Evolutionary conservation across 257 asterid species (phyloP), one percentile per base, ranked within the genome.

Genomic region (Orobanche coerulescens): DNA sequence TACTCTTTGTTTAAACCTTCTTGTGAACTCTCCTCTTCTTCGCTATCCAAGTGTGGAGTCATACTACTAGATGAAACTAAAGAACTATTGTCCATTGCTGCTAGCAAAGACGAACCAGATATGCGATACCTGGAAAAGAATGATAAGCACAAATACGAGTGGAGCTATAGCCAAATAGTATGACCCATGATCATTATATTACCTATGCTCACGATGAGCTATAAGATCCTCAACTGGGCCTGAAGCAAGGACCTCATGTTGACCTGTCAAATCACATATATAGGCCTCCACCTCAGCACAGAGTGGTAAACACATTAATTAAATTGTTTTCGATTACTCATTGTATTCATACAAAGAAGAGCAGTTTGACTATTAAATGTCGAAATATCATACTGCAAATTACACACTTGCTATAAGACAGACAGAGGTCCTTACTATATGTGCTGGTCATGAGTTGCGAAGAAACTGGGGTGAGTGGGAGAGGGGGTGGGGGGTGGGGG

Each of bases 171-270:
- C 13, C 54, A 46, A 49, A 24, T 42, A 39, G 60, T 47, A 65
- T 42, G 59, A 71, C 23, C 52, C 33, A 62, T 16, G 50, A 55
- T 19, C 52, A 55, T 14, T 57, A 47, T 62, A 67, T 66, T 79
- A 91, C 98, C 98, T 83, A 74, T 92, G 98, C 76, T 92, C 98
- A 4, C 96, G 96, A 71, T 92, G 98, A 78, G 98, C 95, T 61
- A 92, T 92, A 77, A 92, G 96, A 82, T 92, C 98, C 85, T 92
- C 98, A 63, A 92, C 88, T 13, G 98, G 98, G 71, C 98, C 98
- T 48, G 98, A 92, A 42, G 96, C 93, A 64, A 92, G 96, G 72
- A 92, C 84, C 78, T 92, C 98, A 49, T 92, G 98, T 54, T 92
- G 96, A 79, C 86, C 98, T 92, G 68, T 22, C 40, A 75, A 59